These are phyloP conservation scores for Mangifera indica DNA, from an alignment of 345 rosid species.

Conservation along the genomic window DNA sequence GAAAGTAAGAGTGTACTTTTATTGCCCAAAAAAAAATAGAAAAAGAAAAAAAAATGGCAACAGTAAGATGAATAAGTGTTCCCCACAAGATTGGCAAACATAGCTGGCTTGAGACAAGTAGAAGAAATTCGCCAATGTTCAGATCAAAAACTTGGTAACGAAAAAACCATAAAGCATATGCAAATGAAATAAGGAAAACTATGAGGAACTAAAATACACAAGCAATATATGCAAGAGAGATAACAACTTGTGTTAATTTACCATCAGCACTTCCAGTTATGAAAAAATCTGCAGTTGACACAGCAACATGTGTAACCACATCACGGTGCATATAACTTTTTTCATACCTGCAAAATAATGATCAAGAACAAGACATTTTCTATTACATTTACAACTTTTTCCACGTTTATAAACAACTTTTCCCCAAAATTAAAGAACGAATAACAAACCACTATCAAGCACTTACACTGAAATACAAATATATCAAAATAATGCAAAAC, in stretches of 20 bases:
- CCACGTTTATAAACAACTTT: neutral
- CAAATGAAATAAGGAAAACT: neutral
- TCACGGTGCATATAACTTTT: conserved; percentile 99
- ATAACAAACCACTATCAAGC: neutral
- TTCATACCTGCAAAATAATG: conserved; percentile 63
- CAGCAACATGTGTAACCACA: conserved; percentile 89
- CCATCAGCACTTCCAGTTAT: conserved; percentile 93
- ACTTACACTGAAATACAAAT: neutral
- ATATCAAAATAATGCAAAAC: neutral
- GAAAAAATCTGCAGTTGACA: conserved; percentile 87
- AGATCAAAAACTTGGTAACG: neutral
- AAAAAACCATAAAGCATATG: neutral
- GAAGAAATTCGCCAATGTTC: neutral
- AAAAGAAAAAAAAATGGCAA: too few species aligned
- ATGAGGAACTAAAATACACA: neutral
- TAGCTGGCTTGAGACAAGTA: neutral
- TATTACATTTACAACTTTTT: neutral
- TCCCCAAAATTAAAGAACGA: neutral
- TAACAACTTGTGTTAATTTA: conserved; percentile 26
- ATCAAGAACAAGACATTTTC: neutral
- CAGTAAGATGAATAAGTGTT: too few species aligned
- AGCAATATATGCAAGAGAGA: neutral
- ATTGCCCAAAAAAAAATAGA: too few species aligned
- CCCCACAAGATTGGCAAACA: neutral
- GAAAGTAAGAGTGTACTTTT: too few species aligned